phyloP scores from a whole-genome alignment of 352 stramenopile genomes.

The Phytophthora crassamura region DNA sequence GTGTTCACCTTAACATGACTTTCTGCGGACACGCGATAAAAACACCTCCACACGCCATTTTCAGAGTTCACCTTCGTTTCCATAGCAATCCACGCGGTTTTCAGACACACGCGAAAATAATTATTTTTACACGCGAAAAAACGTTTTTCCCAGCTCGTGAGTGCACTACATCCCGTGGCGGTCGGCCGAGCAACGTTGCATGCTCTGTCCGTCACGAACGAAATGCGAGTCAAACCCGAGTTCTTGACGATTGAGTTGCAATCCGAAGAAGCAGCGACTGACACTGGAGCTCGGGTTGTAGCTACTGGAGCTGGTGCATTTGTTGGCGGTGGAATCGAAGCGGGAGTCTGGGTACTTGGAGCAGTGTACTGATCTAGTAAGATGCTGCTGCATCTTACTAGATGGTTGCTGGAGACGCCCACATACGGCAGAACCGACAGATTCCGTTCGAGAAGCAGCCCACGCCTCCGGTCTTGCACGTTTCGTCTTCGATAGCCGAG shows the following conservation, averaged over 20 bases:
- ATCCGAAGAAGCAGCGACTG: neutral
- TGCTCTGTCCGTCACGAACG: conserved; percentile 40
- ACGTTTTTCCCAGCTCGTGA: conserved; percentile 52
- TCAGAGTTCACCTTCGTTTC: too few species aligned
- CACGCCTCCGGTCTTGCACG: conserved; percentile 33
- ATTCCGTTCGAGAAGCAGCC: conserved; percentile 37
- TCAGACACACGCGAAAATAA: too few species aligned
- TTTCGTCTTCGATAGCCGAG: conserved; percentile 28
- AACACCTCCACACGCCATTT: too few species aligned
- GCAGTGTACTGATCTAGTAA: too few species aligned
- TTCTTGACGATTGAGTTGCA: conserved; percentile 27
- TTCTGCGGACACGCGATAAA: too few species aligned
- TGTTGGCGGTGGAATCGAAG: neutral
- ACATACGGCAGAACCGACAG: conserved; percentile 44
- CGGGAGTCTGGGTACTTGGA: neutral
- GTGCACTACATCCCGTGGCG: conserved; percentile 40
- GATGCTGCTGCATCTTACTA: conserved; percentile 20
- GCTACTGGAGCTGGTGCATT: neutral
- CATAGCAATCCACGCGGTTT: too few species aligned
- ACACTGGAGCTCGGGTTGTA: conserved; percentile 2
- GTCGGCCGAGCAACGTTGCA: conserved; percentile 30
- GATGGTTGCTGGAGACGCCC: conserved; percentile 26
- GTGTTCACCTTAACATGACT: too few species aligned
- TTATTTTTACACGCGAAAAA: too few species aligned
- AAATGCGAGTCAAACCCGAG: conserved; percentile 36